A percentile compares a stretch with the other conserved stretches of the same genome.
These are phyloP conservation scores for Evernia prunastri DNA, from an alignment of 495 filamentous ascomycete species.

Conservation along the genomic window DNA sequence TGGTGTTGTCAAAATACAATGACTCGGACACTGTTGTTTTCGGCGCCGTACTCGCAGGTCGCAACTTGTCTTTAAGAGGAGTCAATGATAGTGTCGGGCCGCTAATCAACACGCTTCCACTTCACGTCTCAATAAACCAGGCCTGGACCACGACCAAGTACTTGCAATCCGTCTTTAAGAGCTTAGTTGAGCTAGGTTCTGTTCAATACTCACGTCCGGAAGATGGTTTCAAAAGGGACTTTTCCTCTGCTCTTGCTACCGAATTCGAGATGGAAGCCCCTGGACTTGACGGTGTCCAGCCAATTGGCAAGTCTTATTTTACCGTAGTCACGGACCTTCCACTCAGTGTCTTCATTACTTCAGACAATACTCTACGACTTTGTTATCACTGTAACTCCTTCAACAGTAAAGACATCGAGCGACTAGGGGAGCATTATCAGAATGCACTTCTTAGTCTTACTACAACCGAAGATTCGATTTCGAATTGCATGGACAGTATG, in stretches of 20 bases:
- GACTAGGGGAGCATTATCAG: background rate
- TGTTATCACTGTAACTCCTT: background rate
- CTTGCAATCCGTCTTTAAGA: constrained; percentile 8
- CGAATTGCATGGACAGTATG: background rate
- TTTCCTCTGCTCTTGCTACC: constrained; percentile 10
- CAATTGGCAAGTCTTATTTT: background rate
- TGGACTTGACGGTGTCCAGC: background rate
- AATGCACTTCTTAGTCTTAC: constrained; percentile 1
- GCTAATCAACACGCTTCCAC: constrained; percentile 28
- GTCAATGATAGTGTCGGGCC: constrained; percentile 29
- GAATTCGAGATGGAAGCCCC: background rate
- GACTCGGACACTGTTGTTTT: constrained; percentile 21
- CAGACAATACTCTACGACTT: background rate
- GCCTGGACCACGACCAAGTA: background rate
- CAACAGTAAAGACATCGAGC: background rate
- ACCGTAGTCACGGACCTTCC: background rate
- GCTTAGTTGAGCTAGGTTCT: background rate
- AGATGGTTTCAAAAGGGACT: constrained; percentile 13
- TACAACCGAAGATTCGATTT: constrained; percentile 22
- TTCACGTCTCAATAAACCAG: constrained; percentile 17
- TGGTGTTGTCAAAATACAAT: constrained; percentile 25
- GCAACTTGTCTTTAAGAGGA: constrained; percentile 25
- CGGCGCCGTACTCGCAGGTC: constrained; percentile 26
- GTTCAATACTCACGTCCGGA: constrained; percentile 12
- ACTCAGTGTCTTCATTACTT: background rate